Evolutionary conservation across 2,329 filamentous ascomycete species (phyloP), one percentile per base, ranked within the genome.

Genomic region (Tolypocladium paradoxum): DNA sequence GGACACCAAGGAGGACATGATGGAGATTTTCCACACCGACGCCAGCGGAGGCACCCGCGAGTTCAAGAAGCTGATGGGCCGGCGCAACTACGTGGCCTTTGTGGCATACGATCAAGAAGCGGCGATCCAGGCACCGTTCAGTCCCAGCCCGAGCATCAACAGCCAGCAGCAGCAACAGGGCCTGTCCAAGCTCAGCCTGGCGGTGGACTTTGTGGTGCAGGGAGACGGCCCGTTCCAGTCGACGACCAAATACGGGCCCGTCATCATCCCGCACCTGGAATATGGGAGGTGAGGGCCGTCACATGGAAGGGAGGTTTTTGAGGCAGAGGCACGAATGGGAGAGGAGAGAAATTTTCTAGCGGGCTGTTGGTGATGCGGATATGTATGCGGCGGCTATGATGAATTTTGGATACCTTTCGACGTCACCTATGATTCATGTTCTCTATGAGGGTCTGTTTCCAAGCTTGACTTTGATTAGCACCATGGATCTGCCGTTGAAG

Each of bases 1-100:
- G 2, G 93, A 99, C 68, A 99, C 93, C 48, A 97, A 99, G 71
- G 93, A 99, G 70, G 93, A 99, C 71, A 99, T 99, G 93, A 95
- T 99, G 88, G 93, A 99, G 74, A 95, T 99, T 60, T 99, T 99
- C 79, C 90, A 93, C 63, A 88, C 86, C 8, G 93, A 99, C 62
- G 90, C 93, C 18, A 89, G 85, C 52, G 92, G 93, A n/a, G 76
- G 82, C 36, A 76, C 84, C 0, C 79, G 91, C 48, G 92, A 96
- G 68, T 77, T 91, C 65, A 91, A 91, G 73, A 88, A 92, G 64
- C 79, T 99, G 50, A 99, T 99, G 90, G 90, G 87, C 1, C 78
- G 92, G 43, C 78, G 93, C 54, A 97, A 96, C 66, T 99, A 97
- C 65, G 84, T 92, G 14, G 90, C 92, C 0, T 86, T 95, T 59